A percentile compares a stretch with the other conserved stretches of the same genome.
Conservation (phyloP, 176 grass and related monocot genomes). For the Bothriochloa decipiens region DNA sequence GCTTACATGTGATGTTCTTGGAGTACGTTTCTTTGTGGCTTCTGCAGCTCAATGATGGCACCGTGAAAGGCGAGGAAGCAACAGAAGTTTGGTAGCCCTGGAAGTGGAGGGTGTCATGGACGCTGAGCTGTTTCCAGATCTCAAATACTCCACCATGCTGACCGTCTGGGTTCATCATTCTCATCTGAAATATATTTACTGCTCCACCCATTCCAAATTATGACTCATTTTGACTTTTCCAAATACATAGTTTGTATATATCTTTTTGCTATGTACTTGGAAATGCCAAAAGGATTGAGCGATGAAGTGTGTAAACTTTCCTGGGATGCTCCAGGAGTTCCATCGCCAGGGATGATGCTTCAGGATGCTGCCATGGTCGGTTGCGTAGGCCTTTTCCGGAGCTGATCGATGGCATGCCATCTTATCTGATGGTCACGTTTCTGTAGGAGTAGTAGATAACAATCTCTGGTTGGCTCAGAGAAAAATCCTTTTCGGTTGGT, state of each 20-base stretch:
- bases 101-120: conserved; percentile 36
- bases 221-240: neutral
- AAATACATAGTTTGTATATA: neutral
- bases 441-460: neutral
- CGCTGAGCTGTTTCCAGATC: conserved; percentile 45
- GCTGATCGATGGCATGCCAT: conserved; percentile 1
- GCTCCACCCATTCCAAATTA: neutral
- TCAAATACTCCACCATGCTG: neutral
- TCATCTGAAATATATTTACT: conserved; percentile 23
- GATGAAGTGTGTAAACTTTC: neutral
- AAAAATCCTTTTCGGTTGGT: conserved; percentile 5
- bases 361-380: conserved; percentile 15
- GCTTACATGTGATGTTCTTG: conserved; percentile 34
- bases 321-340: neutral
- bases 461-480: neutral
- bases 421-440: conserved; percentile 24
- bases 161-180: conserved; percentile 35
- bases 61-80: conserved; percentile 32
- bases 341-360: neutral
- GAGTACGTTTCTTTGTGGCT: conserved; percentile 23
- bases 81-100: conserved; percentile 42
- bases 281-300: neutral
- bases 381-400: conserved; percentile 24
- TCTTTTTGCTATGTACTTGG: neutral
- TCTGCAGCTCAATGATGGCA: conserved; percentile 19